phyloP scores from a whole-genome alignment of 306 rosid genomes.

The Quillaja saponaria region DNA sequence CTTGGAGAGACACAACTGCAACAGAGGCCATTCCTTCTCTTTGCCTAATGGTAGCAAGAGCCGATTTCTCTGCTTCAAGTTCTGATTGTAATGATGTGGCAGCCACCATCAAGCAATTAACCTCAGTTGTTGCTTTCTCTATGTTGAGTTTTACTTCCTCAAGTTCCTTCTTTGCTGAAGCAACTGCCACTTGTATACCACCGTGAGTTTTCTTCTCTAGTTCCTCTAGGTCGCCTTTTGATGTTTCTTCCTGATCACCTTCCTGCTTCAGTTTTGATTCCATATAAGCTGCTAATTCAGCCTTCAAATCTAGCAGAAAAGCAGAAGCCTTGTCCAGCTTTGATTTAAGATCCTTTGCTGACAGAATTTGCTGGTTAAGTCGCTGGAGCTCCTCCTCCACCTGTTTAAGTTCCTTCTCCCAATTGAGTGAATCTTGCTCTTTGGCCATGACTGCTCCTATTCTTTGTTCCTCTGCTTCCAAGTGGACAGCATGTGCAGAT shows the following conservation, averaged over 20 bases:
- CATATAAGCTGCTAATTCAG: conserved; percentile 87
- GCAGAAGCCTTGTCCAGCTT: conserved; percentile 80
- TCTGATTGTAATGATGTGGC: conserved; percentile 72
- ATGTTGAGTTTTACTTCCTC: conserved; percentile 82
- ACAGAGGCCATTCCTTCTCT: conserved; percentile 98
- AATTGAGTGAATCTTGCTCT: conserved; percentile 90
- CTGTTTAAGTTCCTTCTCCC: conserved; percentile 93
- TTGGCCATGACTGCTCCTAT: conserved; percentile 88
- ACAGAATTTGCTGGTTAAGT: conserved; percentile 68
- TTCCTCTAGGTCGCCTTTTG: conserved; percentile 47
- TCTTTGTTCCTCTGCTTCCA: conserved; percentile 97
- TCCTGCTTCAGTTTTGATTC: conserved; percentile 71
- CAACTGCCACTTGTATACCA: conserved; percentile 75
- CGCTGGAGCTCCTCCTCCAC: conserved; percentile 85
- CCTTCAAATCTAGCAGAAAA: conserved; percentile 76
- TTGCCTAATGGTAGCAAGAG: conserved; percentile 64
- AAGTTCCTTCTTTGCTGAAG: conserved; percentile 74
- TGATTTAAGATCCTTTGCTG: conserved; percentile 79
- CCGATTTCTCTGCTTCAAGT: conserved; percentile 77
- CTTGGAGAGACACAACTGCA: conserved; percentile 87
- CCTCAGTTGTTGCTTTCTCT: conserved; percentile 86
- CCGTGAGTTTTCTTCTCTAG: conserved; percentile 53
- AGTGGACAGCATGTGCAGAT: conserved; percentile 85
- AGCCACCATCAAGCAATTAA: conserved; percentile 81
- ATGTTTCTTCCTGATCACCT: conserved; percentile 38